Evolutionary conservation across 148 eudicot genomes (phyloP).

Genomic region (Rhododendron vialii): DNA sequence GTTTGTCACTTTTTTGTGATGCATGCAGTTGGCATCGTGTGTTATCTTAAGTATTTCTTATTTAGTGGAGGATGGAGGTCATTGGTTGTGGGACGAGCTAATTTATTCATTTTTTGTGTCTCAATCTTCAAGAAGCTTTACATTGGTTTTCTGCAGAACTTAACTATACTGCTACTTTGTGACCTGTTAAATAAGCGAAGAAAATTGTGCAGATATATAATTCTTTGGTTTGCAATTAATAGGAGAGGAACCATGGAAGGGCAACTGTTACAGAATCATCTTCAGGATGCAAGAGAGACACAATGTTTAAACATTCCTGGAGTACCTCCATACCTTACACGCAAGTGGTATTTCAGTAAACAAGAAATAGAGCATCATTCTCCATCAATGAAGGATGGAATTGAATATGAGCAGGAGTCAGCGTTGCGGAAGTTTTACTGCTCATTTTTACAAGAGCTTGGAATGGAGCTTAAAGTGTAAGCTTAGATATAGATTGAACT

Average conservation of each 20-base stretch:
- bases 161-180: neutral
- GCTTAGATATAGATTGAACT: conserved; percentile 10
- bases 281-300: conserved; percentile 9
- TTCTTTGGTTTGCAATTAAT: neutral
- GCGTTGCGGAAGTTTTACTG: conserved; percentile 52
- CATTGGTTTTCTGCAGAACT: conserved; percentile 9
- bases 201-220: neutral
- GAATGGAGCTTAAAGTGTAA: conserved; percentile 73
- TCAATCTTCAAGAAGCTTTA: neutral
- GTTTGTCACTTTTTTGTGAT: neutral
- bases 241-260: conserved; percentile 33
- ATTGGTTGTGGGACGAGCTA: neutral
- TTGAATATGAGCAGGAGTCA: conserved; percentile 41
- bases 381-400: conserved; percentile 77
- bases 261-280: conserved; percentile 21
- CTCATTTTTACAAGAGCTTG: conserved; percentile 60
- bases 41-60: neutral
- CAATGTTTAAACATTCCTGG: conserved; percentile 4
- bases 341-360: conserved; percentile 56
- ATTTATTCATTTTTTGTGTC: neutral
- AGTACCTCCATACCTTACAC: conserved; percentile 19
- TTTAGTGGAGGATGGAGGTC: neutral
- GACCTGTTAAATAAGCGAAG: neutral
- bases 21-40: neutral
- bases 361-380: conserved; percentile 54